phyloP scores from a whole-genome alignment of 2,329 filamentous ascomycete species.

The Rhynchosporium agropyri region DNA sequence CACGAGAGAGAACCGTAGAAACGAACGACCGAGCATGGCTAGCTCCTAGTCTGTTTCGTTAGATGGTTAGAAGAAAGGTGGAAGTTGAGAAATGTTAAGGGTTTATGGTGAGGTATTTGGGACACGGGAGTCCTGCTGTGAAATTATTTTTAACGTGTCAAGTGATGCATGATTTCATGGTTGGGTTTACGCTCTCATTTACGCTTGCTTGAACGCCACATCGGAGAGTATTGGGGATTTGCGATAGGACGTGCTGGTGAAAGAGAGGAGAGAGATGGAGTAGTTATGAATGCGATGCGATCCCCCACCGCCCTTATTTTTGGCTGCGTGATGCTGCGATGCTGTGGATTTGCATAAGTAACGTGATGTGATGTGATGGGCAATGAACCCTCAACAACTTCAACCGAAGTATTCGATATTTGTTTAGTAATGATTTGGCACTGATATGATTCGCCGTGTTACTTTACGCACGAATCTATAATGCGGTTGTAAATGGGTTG shows the following conservation, averaged over 20 bases:
- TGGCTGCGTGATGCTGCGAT: too few species aligned
- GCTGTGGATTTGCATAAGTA: too few species aligned
- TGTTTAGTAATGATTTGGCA: too few species aligned
- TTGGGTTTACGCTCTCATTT: neutral
- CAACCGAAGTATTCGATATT: too few species aligned
- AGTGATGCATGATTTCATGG: slow-evolving; percentile 22
- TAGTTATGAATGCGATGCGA: slow-evolving; percentile 33
- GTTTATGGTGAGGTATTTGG: slow-evolving; percentile 20
- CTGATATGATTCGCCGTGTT: too few species aligned
- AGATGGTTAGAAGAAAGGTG: slow-evolving; percentile 9
- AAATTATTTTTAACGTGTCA: slow-evolving; percentile 22
- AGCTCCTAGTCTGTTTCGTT: slow-evolving; percentile 2
- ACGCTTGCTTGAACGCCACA: slow-evolving; percentile 7
- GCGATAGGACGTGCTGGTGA: slow-evolving; percentile 8
- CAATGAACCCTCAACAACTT: too few species aligned
- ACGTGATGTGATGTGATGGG: too few species aligned
- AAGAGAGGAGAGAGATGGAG: slow-evolving; percentile 13
- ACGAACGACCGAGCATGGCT: slow-evolving; percentile 9
- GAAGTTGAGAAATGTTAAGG: slow-evolving; percentile 17
- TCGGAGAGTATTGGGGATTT: slow-evolving; percentile 32
- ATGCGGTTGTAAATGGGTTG: too few species aligned
- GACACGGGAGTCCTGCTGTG: neutral
- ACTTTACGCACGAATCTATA: too few species aligned
- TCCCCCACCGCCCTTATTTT: slow-evolving; percentile 17
- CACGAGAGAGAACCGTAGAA: neutral